A percentile compares a stretch with the other conserved stretches of the same genome.
Evolutionary conservation across 2,329 filamentous ascomycete species (phyloP).

Genomic region (Fusarium fujikuroi): DNA sequence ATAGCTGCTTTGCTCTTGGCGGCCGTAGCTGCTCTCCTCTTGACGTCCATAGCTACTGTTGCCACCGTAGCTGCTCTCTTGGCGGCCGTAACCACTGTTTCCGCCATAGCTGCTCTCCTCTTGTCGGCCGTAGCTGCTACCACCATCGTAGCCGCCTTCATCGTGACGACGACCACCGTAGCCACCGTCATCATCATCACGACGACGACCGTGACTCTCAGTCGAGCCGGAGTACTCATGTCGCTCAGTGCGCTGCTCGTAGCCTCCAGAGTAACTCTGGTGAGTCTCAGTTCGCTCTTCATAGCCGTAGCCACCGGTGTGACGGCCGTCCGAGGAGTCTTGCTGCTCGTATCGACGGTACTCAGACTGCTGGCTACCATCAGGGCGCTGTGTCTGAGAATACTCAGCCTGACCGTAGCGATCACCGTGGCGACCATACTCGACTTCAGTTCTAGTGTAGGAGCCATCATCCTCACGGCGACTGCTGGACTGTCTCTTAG

Average conservation of each 20-base stretch:
- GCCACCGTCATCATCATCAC: conserved; percentile 10
- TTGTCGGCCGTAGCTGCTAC: conserved; percentile 1
- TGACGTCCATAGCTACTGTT: conserved; percentile 12
- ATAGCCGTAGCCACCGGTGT: conserved; percentile 64
- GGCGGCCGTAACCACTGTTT: not conserved
- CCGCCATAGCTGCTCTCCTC: conserved; percentile 13
- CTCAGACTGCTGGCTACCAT: conserved; percentile 67
- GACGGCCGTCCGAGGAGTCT: conserved; percentile 51
- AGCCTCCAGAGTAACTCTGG: conserved; percentile 63
- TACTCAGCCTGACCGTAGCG: conserved; percentile 71
- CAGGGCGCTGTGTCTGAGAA: conserved; percentile 66
- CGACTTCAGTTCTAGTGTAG: conserved; percentile 68
- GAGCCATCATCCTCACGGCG: conserved; percentile 69
- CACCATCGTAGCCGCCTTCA: conserved; percentile 18
- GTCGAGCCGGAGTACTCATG: conserved; percentile 56
- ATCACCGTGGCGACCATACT: conserved; percentile 68
- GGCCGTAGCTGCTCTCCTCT: conserved; percentile 15
- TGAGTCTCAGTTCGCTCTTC: conserved; percentile 67
- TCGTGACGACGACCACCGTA: conserved; percentile 4
- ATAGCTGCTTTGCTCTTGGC: conserved; percentile 18
- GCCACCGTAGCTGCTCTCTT: conserved; percentile 14
- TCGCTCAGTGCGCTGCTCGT: conserved; percentile 64
- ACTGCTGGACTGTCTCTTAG: conserved; percentile 63
- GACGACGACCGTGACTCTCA: conserved; percentile 43
- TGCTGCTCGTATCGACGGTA: conserved; percentile 72